phyloP scores from a whole-genome alignment of 2,329 filamentous ascomycete species.

The Fusarium equiseti region DNA sequence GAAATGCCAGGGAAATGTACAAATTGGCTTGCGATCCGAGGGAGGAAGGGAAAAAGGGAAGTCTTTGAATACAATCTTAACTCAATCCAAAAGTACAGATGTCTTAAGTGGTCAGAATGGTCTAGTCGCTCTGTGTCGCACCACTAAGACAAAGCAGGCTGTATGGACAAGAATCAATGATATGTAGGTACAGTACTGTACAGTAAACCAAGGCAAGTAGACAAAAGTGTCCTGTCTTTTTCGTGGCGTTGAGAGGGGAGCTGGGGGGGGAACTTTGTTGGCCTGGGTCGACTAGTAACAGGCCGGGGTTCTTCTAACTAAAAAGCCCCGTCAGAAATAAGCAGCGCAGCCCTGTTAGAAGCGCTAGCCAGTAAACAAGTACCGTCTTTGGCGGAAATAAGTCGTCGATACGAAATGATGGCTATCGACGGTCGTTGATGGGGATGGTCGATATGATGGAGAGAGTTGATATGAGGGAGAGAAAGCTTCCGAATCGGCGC shows the following conservation, averaged over 20 bases:
- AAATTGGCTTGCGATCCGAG: conserved; percentile 12
- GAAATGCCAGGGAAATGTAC: conserved; percentile 28
- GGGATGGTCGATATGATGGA: neutral
- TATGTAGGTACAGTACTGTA: neutral
- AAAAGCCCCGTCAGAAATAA: conserved; percentile 35
- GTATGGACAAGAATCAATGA: conserved; percentile 9
- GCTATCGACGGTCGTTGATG: conserved; percentile 23
- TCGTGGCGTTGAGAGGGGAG: conserved; percentile 47
- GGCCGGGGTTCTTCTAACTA: conserved; percentile 26
- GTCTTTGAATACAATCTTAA: conserved; percentile 15
- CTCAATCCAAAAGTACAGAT: conserved; percentile 36
- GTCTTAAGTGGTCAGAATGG: conserved; percentile 22
- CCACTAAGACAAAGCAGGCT: conserved; percentile 20
- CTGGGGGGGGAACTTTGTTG: conserved; percentile 41
- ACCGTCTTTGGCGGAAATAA: conserved; percentile 1
- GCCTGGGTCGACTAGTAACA: conserved; percentile 32
- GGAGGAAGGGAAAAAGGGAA: conserved; percentile 25
- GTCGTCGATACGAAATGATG: conserved; percentile 3
- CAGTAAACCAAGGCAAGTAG: neutral
- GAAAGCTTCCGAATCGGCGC: conserved; percentile 6
- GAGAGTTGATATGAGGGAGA: conserved; percentile 10
- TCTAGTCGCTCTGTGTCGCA: conserved; percentile 16
- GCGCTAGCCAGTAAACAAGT: conserved; percentile 24
- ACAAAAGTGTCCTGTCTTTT: conserved; percentile 28
- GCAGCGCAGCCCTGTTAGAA: conserved; percentile 27